Percentiles rank a stretch among this genome's conserved stretches.
Conservation (phyloP, 768 basidiomycete species). For the Pisolithus marmoratus region DNA sequence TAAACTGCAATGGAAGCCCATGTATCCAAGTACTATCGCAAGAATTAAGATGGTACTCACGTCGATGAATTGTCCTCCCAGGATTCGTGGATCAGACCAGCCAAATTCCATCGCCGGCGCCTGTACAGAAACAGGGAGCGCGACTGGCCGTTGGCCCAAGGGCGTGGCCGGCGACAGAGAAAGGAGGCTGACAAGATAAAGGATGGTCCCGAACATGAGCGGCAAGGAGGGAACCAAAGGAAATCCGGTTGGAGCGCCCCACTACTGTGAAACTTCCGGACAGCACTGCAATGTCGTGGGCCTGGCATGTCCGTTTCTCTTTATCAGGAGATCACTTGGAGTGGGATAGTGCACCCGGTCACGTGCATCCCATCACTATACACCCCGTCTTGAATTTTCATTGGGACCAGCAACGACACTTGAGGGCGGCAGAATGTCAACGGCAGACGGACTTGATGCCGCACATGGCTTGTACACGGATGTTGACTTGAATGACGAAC, state of each 20-base stretch:
- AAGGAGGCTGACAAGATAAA: not conserved
- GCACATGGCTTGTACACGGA: conserved; percentile 3
- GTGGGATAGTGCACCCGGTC: too few relatives aligned
- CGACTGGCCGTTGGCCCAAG: conserved; percentile 9
- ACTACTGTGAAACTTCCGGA: not conserved
- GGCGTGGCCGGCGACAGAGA: conserved; percentile 7
- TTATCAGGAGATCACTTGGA: too few relatives aligned
- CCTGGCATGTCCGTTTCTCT: not conserved
- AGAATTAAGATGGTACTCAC: conserved; percentile 35
- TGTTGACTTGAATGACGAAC: conserved; percentile 3
- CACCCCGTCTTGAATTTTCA: not conserved
- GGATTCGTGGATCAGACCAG: conserved; percentile 63
- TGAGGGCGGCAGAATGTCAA: conserved; percentile 9
- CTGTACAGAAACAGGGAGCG: conserved; percentile 1
- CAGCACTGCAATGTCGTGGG: not conserved
- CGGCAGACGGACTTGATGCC: conserved; percentile 1
- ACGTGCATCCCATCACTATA: not conserved
- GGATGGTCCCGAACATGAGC: not conserved
- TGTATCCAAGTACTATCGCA: not conserved
- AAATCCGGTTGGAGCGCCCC: not conserved
- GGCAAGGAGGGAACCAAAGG: not conserved
- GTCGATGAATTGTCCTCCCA: conserved; percentile 73
- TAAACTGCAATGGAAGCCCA: conserved; percentile 42
- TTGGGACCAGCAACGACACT: not conserved
- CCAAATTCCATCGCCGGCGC: conserved; percentile 28